Evolutionary conservation across 495 filamentous ascomycete genomes (phyloP).

Genomic region (Aspergillus nanangensis): DNA sequence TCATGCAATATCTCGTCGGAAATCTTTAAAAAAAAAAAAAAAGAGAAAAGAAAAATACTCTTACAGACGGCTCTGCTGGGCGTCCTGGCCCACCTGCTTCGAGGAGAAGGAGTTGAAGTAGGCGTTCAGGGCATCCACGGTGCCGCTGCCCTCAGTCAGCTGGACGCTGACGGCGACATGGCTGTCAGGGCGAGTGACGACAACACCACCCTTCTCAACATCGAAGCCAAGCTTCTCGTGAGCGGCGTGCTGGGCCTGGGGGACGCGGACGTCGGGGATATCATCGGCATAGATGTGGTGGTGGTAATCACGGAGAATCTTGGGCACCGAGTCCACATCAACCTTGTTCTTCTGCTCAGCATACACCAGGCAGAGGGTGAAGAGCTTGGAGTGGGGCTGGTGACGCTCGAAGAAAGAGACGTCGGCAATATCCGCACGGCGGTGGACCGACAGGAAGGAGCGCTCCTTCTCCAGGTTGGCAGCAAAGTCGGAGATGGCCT

Average conservation of each 20-base stretch:
- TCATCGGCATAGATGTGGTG: slow-evolving; percentile 87
- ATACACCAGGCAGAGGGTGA: slow-evolving; percentile 71
- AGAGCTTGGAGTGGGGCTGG: slow-evolving; percentile 78
- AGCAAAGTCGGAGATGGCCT: slow-evolving; percentile 65
- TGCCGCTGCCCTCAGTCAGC: slow-evolving; percentile 69
- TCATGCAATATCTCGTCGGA: slow-evolving; percentile 4
- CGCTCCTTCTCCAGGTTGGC: slow-evolving; percentile 55
- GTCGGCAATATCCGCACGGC: slow-evolving; percentile 52
- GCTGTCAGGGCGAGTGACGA: slow-evolving; percentile 81
- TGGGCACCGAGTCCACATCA: slow-evolving; percentile 63
- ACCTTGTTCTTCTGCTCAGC: slow-evolving; percentile 57
- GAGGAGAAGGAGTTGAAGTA: slow-evolving; percentile 71
- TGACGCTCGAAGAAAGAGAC: slow-evolving; percentile 76
- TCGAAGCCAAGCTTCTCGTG: slow-evolving; percentile 85
- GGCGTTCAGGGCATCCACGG: slow-evolving; percentile 74
- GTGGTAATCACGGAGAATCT: slow-evolving; percentile 65
- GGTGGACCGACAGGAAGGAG: slow-evolving; percentile 67
- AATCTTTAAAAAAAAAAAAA: slow-evolving; percentile 6
- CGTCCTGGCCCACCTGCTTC: slow-evolving; percentile 37
- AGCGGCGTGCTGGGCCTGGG: slow-evolving; percentile 63
- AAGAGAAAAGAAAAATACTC: background rate
- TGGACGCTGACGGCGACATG: slow-evolving; percentile 74
- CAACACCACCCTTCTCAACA: slow-evolving; percentile 66
- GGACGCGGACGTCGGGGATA: slow-evolving; percentile 66
- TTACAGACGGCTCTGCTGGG: slow-evolving; percentile 38